phyloP scores from a whole-genome alignment of 176 grass and related monocot species.

The Elymus sibiricus region DNA sequence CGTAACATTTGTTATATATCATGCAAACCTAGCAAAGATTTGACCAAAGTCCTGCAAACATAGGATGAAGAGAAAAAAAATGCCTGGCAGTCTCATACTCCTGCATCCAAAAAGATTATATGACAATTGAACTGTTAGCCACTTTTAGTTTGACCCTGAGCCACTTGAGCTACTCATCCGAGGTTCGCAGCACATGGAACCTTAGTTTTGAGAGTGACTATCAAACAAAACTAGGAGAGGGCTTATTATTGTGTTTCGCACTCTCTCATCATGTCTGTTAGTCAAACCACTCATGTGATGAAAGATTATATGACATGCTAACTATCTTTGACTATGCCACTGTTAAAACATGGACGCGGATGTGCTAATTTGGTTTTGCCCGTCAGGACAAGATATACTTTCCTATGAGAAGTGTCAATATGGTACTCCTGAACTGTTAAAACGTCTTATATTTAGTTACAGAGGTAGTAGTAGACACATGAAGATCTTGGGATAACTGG shows the following conservation, averaged over 20 bases:
- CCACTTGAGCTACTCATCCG: background rate
- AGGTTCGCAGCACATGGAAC: background rate
- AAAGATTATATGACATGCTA: background rate
- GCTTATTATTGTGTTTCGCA: background rate
- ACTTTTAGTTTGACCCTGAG: background rate
- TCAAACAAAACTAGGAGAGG: background rate
- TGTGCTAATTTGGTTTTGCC: background rate
- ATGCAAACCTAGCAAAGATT: too few species aligned
- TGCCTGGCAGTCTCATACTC: background rate
- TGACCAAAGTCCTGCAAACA: background rate
- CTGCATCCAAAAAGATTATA: background rate
- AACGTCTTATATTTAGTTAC: too few species aligned
- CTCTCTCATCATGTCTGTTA: background rate
- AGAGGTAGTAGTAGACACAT: background rate
- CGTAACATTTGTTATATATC: too few species aligned
- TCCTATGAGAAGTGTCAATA: background rate
- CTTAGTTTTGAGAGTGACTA: background rate
- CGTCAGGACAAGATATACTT: background rate
- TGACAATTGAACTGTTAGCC: background rate
- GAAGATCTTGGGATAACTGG: background rate
- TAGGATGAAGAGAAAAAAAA: too few species aligned
- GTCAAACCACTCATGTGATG: background rate
- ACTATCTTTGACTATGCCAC: background rate
- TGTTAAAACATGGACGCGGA: background rate
- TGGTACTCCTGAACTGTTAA: too few species aligned